These are phyloP conservation scores for Paramecium primaurelia DNA, from an alignment of 73 alveolate species.

Conservation along the genomic window DNA sequence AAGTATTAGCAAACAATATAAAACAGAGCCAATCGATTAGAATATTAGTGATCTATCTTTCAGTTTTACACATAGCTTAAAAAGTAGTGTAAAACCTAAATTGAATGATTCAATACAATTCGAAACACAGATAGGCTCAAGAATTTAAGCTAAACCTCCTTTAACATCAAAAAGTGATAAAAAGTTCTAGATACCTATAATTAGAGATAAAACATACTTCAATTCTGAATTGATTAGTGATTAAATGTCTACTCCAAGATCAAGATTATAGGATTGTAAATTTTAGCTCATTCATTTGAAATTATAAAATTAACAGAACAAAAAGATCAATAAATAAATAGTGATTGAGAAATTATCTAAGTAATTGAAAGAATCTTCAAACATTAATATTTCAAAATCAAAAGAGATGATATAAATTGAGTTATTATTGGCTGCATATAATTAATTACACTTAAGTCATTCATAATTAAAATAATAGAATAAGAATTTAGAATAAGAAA, in stretches of 20 bases:
- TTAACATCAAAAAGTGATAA: not conserved
- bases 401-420: not conserved
- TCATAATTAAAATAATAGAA: not conserved
- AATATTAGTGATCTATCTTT: not conserved
- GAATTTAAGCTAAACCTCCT: not conserved
- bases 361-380: not conserved
- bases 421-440: not conserved
- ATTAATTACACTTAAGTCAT: not conserved
- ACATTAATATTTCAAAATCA: not conserved
- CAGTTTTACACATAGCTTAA: not conserved
- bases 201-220: not conserved
- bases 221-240: not conserved
- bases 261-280: not conserved
- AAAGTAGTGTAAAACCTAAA: not conserved
- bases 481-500: not conserved
- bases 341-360: not conserved
- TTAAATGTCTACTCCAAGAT: conserved; percentile 3
- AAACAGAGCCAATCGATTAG: not conserved
- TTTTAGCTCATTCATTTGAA: not conserved
- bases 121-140: not conserved
- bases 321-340: not conserved
- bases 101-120: not conserved
- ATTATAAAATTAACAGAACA: not conserved
- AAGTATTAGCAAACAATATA: not conserved
- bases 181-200: not conserved